Evolutionary conservation across 2,329 filamentous ascomycete species (phyloP), one percentile per base, ranked within the genome.

Genomic region (Trichoderma aggressivum): DNA sequence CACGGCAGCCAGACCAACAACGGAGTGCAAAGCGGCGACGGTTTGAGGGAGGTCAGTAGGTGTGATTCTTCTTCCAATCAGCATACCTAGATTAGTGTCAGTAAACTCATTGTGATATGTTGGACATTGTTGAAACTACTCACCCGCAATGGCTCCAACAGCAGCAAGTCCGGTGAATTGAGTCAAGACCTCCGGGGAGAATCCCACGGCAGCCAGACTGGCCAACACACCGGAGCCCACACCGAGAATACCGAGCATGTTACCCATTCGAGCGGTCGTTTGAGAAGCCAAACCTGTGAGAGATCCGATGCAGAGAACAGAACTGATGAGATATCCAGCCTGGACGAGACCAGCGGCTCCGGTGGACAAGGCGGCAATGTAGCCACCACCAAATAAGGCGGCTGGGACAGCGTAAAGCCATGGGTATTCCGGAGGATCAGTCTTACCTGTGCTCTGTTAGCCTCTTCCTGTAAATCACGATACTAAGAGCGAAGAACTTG

Each of bases 21-120:
- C 94, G 0, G 93, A 97, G 81, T 97, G 94, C 34, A 97, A 84
- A 0, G 94, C 94, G 24, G 94, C 94, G 2, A 97, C 94, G 0
- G 93, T 97, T 79, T 97, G 94, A 0, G 94, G 94, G 2, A 97
- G 87, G 69, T 94, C 92, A 0, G 94, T 97, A 0, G 94, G 92
- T 0, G 93, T 97, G 74, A 97, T 97, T 14, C 93, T 89, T 76
- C 93, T 91, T 56, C 94, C 94, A 74, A 97, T 95, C 28, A 94
- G 78, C 63, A 93, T 87, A 36, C 92, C 90, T 78, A 78, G 74
- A 26, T 7, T 11, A 53, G n/a, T 28, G 68, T 74, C 32, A 75
- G 72, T 11, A 8, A 26, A 30, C 18, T 12, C 14, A 43, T 8
- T 10, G n/a, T 2, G 6, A n/a, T 64, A 5, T 60, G 24, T 28